Percentiles rank a stretch among this genome's conserved stretches.
Evolutionary conservation across 306 rosid genomes (phyloP).

Genomic region (Lathyrus tuberosus): DNA sequence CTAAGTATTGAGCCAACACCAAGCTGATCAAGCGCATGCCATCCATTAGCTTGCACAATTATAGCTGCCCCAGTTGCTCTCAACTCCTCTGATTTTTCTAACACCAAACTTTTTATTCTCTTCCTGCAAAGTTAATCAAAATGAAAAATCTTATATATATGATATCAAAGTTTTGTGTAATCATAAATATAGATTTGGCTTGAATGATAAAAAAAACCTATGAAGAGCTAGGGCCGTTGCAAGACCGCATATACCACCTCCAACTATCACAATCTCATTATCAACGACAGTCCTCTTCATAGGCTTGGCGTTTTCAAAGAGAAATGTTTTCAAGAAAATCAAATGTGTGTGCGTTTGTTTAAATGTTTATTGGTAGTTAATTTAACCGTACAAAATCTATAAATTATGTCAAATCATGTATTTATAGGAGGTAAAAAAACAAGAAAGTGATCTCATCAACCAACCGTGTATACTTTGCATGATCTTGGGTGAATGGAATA

Average conservation of each 20-base stretch:
- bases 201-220: constrained; percentile 35
- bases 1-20: constrained; percentile 56
- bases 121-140: constrained; percentile 39
- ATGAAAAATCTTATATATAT: neutral
- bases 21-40: constrained; percentile 62
- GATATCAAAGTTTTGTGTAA: neutral
- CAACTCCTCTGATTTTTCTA: constrained; percentile 55
- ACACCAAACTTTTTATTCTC: constrained; percentile 52
- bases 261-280: constrained; percentile 53
- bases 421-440: too few relatives aligned
- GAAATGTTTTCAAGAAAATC: neutral
- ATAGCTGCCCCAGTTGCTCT: constrained; percentile 54
- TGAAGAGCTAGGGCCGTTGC: constrained; percentile 74
- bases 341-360: neutral
- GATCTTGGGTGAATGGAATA: constrained; percentile 16
- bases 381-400: too few relatives aligned
- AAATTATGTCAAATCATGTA: too few relatives aligned
- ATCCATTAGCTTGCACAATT: constrained; percentile 55
- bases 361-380: too few relatives aligned
- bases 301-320: constrained; percentile 4
- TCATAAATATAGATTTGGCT: neutral
- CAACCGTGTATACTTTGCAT: constrained; percentile 35
- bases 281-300: constrained; percentile 46
- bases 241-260: constrained; percentile 74
- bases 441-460: constrained; percentile 21